Percentiles rank a stretch among this genome's conserved stretches.
Evolutionary conservation across 2,329 filamentous ascomycete genomes (phyloP).

Genomic region (Microdochium paspali): DNA sequence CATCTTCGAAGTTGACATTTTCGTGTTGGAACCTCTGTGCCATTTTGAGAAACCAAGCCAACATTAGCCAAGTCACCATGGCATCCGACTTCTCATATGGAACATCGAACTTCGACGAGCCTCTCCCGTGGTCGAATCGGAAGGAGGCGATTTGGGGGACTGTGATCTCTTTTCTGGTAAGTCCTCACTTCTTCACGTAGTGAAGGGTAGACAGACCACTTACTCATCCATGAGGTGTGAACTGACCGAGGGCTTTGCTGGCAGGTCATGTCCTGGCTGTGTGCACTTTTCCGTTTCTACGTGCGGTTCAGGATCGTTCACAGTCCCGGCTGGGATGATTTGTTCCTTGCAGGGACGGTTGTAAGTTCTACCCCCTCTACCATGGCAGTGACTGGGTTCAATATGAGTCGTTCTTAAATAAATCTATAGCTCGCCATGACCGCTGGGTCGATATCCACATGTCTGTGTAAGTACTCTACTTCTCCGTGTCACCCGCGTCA

Average conservation of each 20-base stretch:
- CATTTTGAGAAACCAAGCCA: too few relatives aligned
- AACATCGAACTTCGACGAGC: background rate
- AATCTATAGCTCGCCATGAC: conserved; percentile 9
- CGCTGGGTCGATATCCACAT: conserved; percentile 12
- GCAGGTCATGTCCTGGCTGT: conserved; percentile 19
- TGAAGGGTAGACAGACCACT: too few relatives aligned
- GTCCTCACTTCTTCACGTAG: too few relatives aligned
- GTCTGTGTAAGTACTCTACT: conserved; percentile 4
- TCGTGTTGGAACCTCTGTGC: too few relatives aligned
- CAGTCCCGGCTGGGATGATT: conserved; percentile 16
- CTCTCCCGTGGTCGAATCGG: background rate
- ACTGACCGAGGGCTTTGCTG: background rate
- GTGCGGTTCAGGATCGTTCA: conserved; percentile 13
- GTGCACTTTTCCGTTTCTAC: conserved; percentile 17
- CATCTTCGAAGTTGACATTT: too few relatives aligned
- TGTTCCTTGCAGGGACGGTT: conserved; percentile 14
- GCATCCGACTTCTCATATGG: too few relatives aligned
- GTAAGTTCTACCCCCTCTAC: conserved; percentile 7
- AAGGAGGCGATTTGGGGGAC: background rate
- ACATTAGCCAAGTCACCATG: too few relatives aligned
- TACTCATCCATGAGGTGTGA: too few relatives aligned
- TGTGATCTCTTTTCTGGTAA: background rate
- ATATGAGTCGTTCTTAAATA: too few relatives aligned
- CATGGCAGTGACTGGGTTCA: too few relatives aligned
- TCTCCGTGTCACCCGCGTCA: background rate